phyloP scores from a whole-genome alignment of 768 basidiomycete species.

The Pulveroboletus frians region DNA sequence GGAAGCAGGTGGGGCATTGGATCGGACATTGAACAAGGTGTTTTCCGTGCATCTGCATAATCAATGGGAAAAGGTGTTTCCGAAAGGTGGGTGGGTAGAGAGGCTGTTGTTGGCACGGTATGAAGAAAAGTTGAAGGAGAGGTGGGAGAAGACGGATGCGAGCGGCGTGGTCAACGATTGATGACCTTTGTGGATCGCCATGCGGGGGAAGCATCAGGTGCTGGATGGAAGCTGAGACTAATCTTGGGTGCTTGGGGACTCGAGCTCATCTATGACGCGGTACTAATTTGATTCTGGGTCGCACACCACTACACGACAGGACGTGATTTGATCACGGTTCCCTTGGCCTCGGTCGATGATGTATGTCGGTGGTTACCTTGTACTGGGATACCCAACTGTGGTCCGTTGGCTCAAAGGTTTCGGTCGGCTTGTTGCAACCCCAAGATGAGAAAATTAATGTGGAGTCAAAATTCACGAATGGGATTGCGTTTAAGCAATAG shows the following conservation, averaged over 20 bases:
- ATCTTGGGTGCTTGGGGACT: neutral
- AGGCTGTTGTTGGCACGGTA: constrained; percentile 66
- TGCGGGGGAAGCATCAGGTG: neutral
- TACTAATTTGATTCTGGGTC: neutral
- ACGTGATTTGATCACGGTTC: neutral
- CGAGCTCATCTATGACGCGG: neutral
- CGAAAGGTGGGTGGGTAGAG: constrained; percentile 81
- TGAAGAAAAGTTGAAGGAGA: constrained; percentile 34
- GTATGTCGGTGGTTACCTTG: no score
- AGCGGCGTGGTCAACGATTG: neutral
- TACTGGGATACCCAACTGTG: no score
- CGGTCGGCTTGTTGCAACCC: no score
- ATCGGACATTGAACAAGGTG: constrained; percentile 58
- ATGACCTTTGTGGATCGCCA: neutral
- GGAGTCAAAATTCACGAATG: no score
- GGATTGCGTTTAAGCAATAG: no score
- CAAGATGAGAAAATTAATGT: no score
- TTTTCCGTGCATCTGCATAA: constrained; percentile 94
- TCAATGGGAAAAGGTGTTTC: constrained; percentile 90
- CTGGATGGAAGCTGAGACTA: neutral
- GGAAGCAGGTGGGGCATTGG: constrained; percentile 59
- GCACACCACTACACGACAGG: neutral
- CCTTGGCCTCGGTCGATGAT: no score
- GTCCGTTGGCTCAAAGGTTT: no score
- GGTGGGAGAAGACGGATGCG: neutral